Base-by-base conservation (phyloP, 371 early-diverging fungal species). In the Mucor irregularis region DNA sequence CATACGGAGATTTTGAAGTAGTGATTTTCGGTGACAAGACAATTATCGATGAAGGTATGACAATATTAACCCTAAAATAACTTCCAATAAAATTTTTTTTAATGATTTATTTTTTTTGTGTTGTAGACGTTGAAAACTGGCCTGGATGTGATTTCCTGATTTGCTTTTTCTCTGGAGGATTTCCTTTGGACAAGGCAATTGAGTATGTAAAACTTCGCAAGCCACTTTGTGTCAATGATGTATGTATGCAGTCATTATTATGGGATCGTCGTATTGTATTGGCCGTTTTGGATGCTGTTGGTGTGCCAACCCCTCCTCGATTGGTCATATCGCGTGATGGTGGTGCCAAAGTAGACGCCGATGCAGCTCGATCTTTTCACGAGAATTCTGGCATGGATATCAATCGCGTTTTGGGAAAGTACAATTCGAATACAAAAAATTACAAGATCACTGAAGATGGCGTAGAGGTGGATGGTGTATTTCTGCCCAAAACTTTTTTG, bases 1-100 rank as follows among this genome's bases (percentile, higher is more conserved):
- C 82, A 2, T 79, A 69, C 47, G 90, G 85, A 14, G 88, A 91
- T 43, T 95, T 94, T 64, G 89, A 92, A 52, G 86, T 89, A 14
- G 82, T 95, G 29, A 88, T 95, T 49, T 97, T 98, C 76, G 97
- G 97, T 4, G 98, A 98, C 71, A 94, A 97, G 71, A 92, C 94
- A 4, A 94, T 98, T 57, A 76, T 97, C 1, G 95, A 97, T 69
- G 98, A 98, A 85, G 87, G 90, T 84, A 73, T 50, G 33, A 33
- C 22, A 43, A 30, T n/a, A 33, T n/a, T 9, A 43, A 28, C 40
- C 19, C 3, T 8, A 14, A 16, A 50, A 50, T 21, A 45, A 14
- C 7, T 13, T 34, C 19, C 3, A 13, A 21, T n/a, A 22, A 49
- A 24, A 26, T 26, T 73, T 10, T 30, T 46, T 47, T 35, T 40